phyloP scores from a whole-genome alignment of 495 filamentous ascomycete species.

The Cladorrhinum samala region DNA sequence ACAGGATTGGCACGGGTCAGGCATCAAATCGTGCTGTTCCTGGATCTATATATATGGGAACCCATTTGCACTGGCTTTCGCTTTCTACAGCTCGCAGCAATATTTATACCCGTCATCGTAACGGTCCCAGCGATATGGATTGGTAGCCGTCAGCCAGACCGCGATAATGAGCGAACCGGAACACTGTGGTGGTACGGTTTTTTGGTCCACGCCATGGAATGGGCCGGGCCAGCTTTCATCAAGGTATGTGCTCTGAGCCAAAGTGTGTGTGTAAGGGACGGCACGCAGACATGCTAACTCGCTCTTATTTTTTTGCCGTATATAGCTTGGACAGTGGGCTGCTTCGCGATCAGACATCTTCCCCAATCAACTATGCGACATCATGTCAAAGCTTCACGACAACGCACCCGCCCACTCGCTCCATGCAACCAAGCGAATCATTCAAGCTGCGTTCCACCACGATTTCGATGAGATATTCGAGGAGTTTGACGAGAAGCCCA shows the following conservation, averaged over 20 bases:
- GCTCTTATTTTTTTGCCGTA: background rate
- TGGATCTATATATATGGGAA: conserved; percentile 73
- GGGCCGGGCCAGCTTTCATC: conserved; percentile 93
- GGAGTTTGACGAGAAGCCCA: conserved; percentile 83
- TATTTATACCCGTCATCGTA: conserved; percentile 85
- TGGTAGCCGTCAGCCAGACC: conserved; percentile 53
- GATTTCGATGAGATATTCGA: conserved; percentile 91
- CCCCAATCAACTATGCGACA: conserved; percentile 82
- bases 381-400: conserved; percentile 94
- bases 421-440: conserved; percentile 67
- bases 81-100: conserved; percentile 75
- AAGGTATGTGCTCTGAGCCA: conserved; percentile 57
- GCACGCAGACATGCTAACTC: conserved; percentile 22
- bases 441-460: conserved; percentile 71
- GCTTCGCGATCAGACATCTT: conserved; percentile 97
- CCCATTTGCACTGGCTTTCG: conserved; percentile 81
- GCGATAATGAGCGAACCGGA: conserved; percentile 64
- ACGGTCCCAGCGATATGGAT: conserved; percentile 77
- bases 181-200: conserved; percentile 95
- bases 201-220: conserved; percentile 84
- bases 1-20: conserved; percentile 48
- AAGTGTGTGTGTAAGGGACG: background rate
- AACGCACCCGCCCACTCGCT: conserved; percentile 89
- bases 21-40: conserved; percentile 51
- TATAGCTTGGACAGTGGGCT: conserved; percentile 95